Conservation (phyloP, 2,329 filamentous ascomycete species). For the Fusarium continuum region DNA sequence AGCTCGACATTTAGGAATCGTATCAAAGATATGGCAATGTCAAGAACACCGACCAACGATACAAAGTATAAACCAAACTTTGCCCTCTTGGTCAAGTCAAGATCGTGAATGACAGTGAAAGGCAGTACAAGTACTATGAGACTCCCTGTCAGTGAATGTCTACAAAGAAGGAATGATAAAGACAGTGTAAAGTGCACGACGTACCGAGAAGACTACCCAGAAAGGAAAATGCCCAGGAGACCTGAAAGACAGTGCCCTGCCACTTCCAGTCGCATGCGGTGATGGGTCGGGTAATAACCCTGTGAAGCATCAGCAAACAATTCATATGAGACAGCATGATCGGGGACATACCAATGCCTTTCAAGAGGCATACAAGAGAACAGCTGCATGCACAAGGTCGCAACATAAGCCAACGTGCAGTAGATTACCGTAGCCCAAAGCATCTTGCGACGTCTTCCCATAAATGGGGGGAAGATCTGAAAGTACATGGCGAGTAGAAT, state of each 20-base stretch:
- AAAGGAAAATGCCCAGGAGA: constrained; percentile 26
- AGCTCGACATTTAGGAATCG: constrained; percentile 31
- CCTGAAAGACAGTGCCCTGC: constrained; percentile 24
- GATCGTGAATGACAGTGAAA: constrained; percentile 20
- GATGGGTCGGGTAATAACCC: constrained; percentile 16
- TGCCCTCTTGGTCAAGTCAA: constrained; percentile 12
- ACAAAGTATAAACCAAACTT: constrained; percentile 20
- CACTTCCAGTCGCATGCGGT: constrained; percentile 16
- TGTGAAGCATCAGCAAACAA: background rate
- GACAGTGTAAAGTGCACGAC: background rate
- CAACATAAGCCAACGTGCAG: constrained; percentile 9
- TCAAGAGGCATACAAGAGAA: constrained; percentile 32
- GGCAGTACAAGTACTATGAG: constrained; percentile 22
- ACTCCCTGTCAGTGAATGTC: background rate
- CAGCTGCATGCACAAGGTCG: constrained; percentile 18
- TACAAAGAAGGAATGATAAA: background rate
- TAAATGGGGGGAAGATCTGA: constrained; percentile 17
- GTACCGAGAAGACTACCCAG: constrained; percentile 22
- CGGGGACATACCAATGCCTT: constrained; percentile 15
- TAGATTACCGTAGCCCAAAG: constrained; percentile 13
- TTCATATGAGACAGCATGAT: background rate
- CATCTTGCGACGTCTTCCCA: constrained; percentile 20
- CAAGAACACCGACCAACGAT: constrained; percentile 21
- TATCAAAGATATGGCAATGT: constrained; percentile 24
- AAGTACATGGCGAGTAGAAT: constrained; percentile 24